Evolutionary conservation across 2,329 filamentous ascomycete genomes (phyloP), one percentile per base, ranked within the genome.

Genomic region (Neofusicoccum cordaticola): DNA sequence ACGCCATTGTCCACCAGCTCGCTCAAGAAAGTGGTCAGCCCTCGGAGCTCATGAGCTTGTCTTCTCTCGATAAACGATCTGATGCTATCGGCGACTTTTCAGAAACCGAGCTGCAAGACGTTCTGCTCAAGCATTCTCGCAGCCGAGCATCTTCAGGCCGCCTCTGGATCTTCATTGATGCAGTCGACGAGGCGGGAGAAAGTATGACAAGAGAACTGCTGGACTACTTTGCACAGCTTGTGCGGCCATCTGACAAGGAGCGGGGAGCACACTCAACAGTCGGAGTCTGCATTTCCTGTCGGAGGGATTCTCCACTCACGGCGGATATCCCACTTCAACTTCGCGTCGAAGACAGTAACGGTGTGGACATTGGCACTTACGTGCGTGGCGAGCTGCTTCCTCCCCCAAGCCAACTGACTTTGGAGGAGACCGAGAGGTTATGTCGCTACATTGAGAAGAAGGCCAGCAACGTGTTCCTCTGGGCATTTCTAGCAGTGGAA

Each of bases 51-150:
- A 31, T 7, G 27, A 5, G 27, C 27, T 31, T 31, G 27, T 31
- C 27, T 31, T 31, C 6, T 31, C 27, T 31, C 27, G 27, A 31
- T 3, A 31, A 31, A 31, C 27, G 27, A 31, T 31, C 27, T 7
- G 27, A 31, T 7, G 27, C 27, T 4, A 31, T 31, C 27, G 27
- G 52, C 35, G 52, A 56, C 13, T 19, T 56, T 12, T 56, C 52
- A 12, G 52, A 56, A 12, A 56, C 19, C 35, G 52, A 56, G 52
- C 52, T 56, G 52, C 52, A 56, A 19, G 52, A 56, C 11, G n/a
- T 56, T 15, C 13, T 56, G 37, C 52, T 56, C 52, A 56, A 31
- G 52, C 52, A 56, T 15, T 35, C 35, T 11, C 12, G 37, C 6
- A 31, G 27, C 27, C 27, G 27, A 7, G 4, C 27, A 31, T 31